phyloP scores from a whole-genome alignment of 805 yeast species.

The Kuraishia piskuri region DNA sequence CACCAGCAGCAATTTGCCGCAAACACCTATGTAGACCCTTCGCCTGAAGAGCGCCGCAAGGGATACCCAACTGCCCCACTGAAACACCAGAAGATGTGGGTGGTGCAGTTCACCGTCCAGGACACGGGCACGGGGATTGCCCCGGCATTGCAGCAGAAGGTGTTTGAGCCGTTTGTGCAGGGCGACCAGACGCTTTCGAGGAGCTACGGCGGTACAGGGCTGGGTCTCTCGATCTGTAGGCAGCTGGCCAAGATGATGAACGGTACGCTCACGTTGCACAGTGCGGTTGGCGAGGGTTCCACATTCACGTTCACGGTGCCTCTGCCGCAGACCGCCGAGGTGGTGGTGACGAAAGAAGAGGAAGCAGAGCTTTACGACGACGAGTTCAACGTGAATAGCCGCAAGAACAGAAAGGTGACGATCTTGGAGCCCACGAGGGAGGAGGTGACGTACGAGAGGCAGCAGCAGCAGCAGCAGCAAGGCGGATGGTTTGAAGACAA shows the following conservation, averaged over 20 bases:
- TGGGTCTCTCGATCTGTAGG: constrained; percentile 77
- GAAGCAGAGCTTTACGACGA: constrained; percentile 27
- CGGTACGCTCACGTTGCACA: constrained; percentile 70
- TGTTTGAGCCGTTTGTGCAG: constrained; percentile 94
- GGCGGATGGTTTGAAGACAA: background rate
- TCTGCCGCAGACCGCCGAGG: constrained; percentile 54
- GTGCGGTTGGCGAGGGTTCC: constrained; percentile 76
- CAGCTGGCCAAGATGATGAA: constrained; percentile 82
- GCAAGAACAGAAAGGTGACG: background rate
- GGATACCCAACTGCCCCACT: constrained; percentile 11
- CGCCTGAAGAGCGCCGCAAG: constrained; percentile 1
- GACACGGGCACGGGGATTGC: constrained; percentile 97
- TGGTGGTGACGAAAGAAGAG: constrained; percentile 33
- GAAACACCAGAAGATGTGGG: constrained; percentile 40
- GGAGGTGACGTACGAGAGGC: no score
- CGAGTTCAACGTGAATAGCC: constrained; percentile 1
- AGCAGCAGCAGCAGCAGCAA: no score
- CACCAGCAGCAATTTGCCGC: background rate
- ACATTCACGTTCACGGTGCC: constrained; percentile 78
- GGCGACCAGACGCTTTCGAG: constrained; percentile 92
- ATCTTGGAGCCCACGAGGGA: background rate
- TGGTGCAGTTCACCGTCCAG: constrained; percentile 59
- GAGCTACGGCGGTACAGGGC: constrained; percentile 92
- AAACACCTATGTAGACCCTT: background rate
- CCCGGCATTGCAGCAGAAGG: constrained; percentile 67